These are phyloP conservation scores for Diversispora eburnea DNA, from an alignment of 192 early-diverging fungal genomes.

Conservation along the genomic window DNA sequence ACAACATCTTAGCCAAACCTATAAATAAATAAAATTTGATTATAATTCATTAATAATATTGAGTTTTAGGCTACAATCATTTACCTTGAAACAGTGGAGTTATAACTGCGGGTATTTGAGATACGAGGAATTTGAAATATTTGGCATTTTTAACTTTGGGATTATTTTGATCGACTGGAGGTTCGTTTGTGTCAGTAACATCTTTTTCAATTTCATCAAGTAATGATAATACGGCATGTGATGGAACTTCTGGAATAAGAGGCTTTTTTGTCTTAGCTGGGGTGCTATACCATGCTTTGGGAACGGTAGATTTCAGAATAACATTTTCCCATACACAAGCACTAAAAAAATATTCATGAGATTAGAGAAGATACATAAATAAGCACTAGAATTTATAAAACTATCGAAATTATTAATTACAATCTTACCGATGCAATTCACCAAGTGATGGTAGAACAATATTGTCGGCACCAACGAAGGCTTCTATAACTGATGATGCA, in stretches of 20 bases:
- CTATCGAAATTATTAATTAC: neutral
- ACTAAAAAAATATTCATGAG: constrained; percentile 30
- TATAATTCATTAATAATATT: neutral
- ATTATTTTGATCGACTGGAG: constrained; percentile 47
- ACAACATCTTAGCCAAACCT: constrained; percentile 60
- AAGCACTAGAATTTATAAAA: neutral
- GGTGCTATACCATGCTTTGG: constrained; percentile 65
- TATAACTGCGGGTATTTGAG: constrained; percentile 61
- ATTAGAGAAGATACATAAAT: too few relatives aligned
- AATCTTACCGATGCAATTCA: constrained; percentile 57
- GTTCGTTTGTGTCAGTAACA: constrained; percentile 29
- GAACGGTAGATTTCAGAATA: constrained; percentile 54
- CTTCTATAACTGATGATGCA: constrained; percentile 55
- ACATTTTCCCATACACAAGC: constrained; percentile 63
- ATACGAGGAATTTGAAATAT: constrained; percentile 60
- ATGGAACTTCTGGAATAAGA: constrained; percentile 1
- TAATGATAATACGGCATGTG: neutral
- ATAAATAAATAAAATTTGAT: neutral
- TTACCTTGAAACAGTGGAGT: constrained; percentile 65
- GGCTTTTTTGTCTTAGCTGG: constrained; percentile 40
- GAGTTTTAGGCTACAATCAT: neutral
- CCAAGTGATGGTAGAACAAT: constrained; percentile 52
- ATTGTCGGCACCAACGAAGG: constrained; percentile 55
- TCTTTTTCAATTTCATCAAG: constrained; percentile 37
- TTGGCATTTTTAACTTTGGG: constrained; percentile 64